Evolutionary conservation across 306 rosid genomes (phyloP).

Genomic region (Castanea crenata): DNA sequence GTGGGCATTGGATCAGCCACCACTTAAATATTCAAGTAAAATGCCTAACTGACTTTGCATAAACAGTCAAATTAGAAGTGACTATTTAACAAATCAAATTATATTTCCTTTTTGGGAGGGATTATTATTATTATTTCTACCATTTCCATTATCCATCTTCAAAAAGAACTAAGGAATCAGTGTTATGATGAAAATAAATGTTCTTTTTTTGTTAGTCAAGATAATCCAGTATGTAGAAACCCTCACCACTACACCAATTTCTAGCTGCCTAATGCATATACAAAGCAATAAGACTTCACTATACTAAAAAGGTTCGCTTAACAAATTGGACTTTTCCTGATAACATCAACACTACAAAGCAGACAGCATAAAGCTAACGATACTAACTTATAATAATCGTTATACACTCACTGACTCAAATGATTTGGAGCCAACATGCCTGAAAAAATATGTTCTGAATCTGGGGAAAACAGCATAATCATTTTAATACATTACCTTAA

Average conservation of each 20-base stretch:
- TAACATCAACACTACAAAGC: background rate
- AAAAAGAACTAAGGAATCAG: background rate
- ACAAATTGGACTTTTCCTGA: background rate
- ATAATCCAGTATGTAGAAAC: background rate
- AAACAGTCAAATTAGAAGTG: background rate
- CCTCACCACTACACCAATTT: background rate
- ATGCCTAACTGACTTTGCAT: background rate
- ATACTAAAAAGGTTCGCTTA: background rate
- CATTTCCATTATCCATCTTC: background rate
- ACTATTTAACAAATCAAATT: background rate
- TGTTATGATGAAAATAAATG: background rate
- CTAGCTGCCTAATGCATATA: background rate
- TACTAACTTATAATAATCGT: no score
- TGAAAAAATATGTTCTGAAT: background rate
- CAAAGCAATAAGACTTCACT: background rate
- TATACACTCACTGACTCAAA: background rate
- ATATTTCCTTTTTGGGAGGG: background rate
- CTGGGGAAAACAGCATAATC: background rate
- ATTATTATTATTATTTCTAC: background rate
- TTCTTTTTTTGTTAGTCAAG: background rate
- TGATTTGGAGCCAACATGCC: background rate
- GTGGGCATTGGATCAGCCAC: background rate
- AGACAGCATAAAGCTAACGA: background rate
- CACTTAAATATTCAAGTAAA: background rate
- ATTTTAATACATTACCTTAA: slow-evolving; percentile 11